phyloP scores from a whole-genome alignment of 2,329 filamentous ascomycete genomes.

The Xylaria sp. region DNA sequence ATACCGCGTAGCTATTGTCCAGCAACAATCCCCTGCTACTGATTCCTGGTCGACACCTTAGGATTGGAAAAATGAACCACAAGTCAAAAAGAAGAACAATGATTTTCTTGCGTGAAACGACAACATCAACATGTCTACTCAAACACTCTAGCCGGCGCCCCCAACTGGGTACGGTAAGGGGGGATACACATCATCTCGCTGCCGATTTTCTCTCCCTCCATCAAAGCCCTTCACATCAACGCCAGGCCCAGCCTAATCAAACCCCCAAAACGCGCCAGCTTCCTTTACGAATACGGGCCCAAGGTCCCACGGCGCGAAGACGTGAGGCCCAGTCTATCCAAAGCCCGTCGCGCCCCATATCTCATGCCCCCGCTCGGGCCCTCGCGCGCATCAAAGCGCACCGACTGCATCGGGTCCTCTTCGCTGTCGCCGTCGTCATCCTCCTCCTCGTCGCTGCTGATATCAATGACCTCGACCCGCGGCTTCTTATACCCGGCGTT shows the following conservation, averaged over 20 bases:
- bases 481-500: neutral
- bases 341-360: conserved; percentile 18
- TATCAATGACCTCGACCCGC: neutral
- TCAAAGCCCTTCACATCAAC: neutral
- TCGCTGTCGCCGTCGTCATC: neutral
- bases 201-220: neutral
- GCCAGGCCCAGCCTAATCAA: too few relatives aligned
- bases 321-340: conserved; percentile 14
- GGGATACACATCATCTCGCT: neutral
- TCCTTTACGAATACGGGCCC: conserved; percentile 4
- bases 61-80: neutral
- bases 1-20: neutral
- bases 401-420: conserved; percentile 15
- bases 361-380: conserved; percentile 23
- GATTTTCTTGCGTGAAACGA: neutral
- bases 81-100: neutral
- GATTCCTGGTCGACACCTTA: too few relatives aligned
- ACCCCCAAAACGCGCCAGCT: neutral
- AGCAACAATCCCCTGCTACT: neutral
- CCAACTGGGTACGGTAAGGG: neutral
- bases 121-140: neutral
- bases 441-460: conserved; percentile 7
- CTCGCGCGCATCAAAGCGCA: conserved; percentile 14
- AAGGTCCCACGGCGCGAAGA: conserved; percentile 10
- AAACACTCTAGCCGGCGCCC: neutral